phyloP scores from a whole-genome alignment of 192 early-diverging fungal species.

The Rhizoclosmatium sp. region DNA sequence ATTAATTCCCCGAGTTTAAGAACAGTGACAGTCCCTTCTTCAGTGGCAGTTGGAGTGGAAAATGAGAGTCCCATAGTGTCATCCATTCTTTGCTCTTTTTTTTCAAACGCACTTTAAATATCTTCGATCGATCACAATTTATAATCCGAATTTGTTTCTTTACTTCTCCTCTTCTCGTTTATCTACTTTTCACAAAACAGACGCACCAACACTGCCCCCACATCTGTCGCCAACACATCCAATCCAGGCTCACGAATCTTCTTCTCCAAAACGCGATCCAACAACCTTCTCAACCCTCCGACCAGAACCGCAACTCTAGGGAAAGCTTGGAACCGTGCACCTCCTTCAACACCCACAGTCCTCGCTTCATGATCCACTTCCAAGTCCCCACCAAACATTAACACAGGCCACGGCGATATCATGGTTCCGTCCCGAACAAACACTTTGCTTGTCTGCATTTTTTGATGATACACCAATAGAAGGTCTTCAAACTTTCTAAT shows the following conservation, averaged over 20 bases:
- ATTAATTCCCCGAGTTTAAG: not conserved
- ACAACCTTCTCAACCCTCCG: slow-evolving; percentile 70
- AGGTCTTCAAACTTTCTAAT: slow-evolving; percentile 64
- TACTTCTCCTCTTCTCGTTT: not conserved
- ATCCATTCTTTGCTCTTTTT: not conserved
- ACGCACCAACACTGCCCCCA: slow-evolving; percentile 22
- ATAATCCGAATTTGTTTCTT: not conserved
- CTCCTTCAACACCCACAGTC: slow-evolving; percentile 64
- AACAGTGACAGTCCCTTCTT: not conserved
- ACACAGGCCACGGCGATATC: slow-evolving; percentile 70
- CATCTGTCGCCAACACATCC: slow-evolving; percentile 42
- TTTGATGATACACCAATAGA: slow-evolving; percentile 65
- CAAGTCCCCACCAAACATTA: slow-evolving; percentile 83
- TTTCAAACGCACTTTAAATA: not conserved
- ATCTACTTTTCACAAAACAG: slow-evolving; percentile 13
- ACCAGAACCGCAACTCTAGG: slow-evolving; percentile 65
- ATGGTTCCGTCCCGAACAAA: slow-evolving; percentile 71
- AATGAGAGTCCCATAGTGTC: not conserved
- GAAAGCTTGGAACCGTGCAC: slow-evolving; percentile 71
- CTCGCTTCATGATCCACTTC: slow-evolving; percentile 73
- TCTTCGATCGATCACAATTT: not conserved
- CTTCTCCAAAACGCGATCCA: slow-evolving; percentile 71
- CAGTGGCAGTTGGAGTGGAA: not conserved
- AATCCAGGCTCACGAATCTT: slow-evolving; percentile 74
- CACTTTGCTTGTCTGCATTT: slow-evolving; percentile 64